Percentiles rank a stretch among this genome's conserved stretches.
These are phyloP conservation scores for Hypoxylon sp. DNA, from an alignment of 2,329 filamentous ascomycete species.

Conservation along the genomic window DNA sequence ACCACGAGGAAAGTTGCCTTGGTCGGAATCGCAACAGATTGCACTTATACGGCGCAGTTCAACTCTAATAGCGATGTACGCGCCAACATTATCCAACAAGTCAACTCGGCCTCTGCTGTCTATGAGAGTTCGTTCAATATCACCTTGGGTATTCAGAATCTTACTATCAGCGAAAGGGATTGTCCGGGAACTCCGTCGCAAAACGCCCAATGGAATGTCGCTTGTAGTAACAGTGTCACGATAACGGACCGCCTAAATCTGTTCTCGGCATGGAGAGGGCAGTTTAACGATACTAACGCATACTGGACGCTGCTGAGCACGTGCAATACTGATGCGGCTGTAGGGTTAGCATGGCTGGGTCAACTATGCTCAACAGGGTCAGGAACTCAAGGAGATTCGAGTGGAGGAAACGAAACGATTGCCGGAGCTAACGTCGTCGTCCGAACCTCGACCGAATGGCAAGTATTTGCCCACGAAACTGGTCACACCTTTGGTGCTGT, in stretches of 20 bases:
- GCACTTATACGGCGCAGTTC: constrained; percentile 84
- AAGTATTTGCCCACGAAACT: constrained; percentile 94
- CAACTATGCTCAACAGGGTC: constrained; percentile 81
- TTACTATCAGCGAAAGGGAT: constrained; percentile 81
- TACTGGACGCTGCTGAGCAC: constrained; percentile 93
- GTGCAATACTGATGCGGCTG: constrained; percentile 85
- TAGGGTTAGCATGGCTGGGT: constrained; percentile 93
- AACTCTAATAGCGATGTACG: constrained; percentile 74
- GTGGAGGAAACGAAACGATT: constrained; percentile 76
- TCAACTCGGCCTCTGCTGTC: constrained; percentile 88
- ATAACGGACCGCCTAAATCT: constrained; percentile 86
- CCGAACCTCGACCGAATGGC: constrained; percentile 87
- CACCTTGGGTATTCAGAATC: constrained; percentile 87
- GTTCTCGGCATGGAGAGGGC: constrained; percentile 90
- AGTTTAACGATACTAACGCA: constrained; percentile 83
- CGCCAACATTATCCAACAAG: constrained; percentile 82
- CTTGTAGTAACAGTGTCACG: constrained; percentile 73
- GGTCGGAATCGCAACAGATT: constrained; percentile 93
- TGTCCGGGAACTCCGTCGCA: constrained; percentile 80
- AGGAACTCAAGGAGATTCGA: constrained; percentile 65
- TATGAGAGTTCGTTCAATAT: constrained; percentile 97
- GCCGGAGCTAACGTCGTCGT: constrained; percentile 92
- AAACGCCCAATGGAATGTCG: constrained; percentile 86
- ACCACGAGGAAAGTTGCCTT: constrained; percentile 91
- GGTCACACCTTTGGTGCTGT: constrained; percentile 97